Evolutionary conservation across 2,329 filamentous ascomycete genomes (phyloP).

Genomic region (Mycosphaerella sp.): DNA sequence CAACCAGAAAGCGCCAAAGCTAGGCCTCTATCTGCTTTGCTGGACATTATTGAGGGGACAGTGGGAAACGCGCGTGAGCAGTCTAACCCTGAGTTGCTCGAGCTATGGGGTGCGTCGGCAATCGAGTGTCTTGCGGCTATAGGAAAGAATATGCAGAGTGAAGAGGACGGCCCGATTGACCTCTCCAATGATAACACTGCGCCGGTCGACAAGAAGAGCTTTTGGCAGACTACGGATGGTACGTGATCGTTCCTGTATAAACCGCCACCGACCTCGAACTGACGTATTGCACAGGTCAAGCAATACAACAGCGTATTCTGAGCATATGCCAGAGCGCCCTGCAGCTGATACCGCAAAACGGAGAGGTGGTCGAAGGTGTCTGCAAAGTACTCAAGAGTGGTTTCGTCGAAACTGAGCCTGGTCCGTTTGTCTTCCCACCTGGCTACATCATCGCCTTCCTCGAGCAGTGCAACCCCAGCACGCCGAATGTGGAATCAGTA

Average conservation of each 20-base stretch:
- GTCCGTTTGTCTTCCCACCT: constrained; percentile 69
- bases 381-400: constrained; percentile 67
- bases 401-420: constrained; percentile 66
- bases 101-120: constrained; percentile 45
- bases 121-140: constrained; percentile 64
- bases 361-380: constrained; percentile 64
- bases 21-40: constrained; percentile 50
- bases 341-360: constrained; percentile 52
- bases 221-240: constrained; percentile 48
- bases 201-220: constrained; percentile 29
- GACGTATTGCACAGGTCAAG: constrained; percentile 21
- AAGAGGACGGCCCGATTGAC: constrained; percentile 60
- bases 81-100: constrained; percentile 38
- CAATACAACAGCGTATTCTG: constrained; percentile 48
- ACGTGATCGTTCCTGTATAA: background rate
- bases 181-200: constrained; percentile 50
- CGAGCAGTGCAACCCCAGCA: constrained; percentile 49
- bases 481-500: constrained; percentile 60
- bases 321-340: constrained; percentile 44
- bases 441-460: constrained; percentile 58
- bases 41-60: constrained; percentile 58
- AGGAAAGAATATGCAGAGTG: constrained; percentile 64
- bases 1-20: constrained; percentile 51
- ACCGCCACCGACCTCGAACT: background rate
- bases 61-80: constrained; percentile 41